Percentiles rank a stretch among this genome's conserved stretches.
phyloP scores from a whole-genome alignment of 345 rosid genomes.

The Aquilaria sinensis region DNA sequence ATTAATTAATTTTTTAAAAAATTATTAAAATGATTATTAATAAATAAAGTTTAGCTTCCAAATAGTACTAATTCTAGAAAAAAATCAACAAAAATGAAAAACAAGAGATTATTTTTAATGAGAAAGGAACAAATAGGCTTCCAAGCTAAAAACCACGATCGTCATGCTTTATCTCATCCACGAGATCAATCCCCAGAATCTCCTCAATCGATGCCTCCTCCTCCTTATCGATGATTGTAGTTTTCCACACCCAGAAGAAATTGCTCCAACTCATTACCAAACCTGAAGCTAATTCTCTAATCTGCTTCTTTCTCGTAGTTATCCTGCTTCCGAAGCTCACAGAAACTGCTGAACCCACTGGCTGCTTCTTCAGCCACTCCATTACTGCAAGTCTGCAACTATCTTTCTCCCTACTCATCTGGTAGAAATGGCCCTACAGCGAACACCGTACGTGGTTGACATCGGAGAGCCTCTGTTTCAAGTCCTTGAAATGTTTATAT shows the following conservation, averaged over 20 bases:
- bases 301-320: constrained; percentile 26
- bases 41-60: too few species aligned
- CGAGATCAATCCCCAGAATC: constrained; percentile 25
- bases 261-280: constrained; percentile 20
- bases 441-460: constrained; percentile 22
- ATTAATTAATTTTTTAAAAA: too few species aligned
- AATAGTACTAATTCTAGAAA: too few species aligned
- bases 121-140: too few species aligned
- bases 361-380: constrained; percentile 37
- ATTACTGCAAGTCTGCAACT: too few species aligned
- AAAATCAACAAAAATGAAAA: too few species aligned
- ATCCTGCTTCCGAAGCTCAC: constrained; percentile 44
- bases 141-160: constrained; percentile 13
- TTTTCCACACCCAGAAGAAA: constrained; percentile 40
- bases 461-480: constrained; percentile 18
- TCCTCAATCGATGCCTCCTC: constrained; percentile 20
- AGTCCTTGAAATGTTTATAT: constrained; percentile 21
- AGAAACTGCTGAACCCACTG: constrained; percentile 27
- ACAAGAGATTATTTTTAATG: too few species aligned
- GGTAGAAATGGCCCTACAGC: constrained; percentile 32
- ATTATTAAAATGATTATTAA: too few species aligned
- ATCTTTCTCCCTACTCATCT: constrained; percentile 12
- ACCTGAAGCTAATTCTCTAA: constrained; percentile 38
- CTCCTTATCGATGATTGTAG: constrained; percentile 26
- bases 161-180: constrained; percentile 9